Base-by-base conservation (phyloP, 345 rosid species). In the Toxicodendron radicans region DNA sequence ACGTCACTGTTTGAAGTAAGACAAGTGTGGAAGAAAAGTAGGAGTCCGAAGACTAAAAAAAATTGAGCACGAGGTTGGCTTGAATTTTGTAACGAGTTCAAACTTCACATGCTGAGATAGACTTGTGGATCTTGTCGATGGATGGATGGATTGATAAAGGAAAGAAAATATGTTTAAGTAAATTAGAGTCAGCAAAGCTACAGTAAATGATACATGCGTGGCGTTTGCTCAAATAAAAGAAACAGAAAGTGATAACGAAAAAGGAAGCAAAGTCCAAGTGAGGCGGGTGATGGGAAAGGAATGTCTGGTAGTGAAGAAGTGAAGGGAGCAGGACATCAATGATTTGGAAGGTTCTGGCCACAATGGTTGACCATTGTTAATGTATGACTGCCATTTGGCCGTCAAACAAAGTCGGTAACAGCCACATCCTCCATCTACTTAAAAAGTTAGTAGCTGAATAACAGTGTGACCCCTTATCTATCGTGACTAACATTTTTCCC, bases 41-140 rank as follows among this genome's bases (percentile, higher is more conserved):
- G 17, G 3, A 10, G 24, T 24, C 24, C 43, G 41, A 5, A 33
- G 38, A 53, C 16, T 43, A 66, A 46, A 46, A 3, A 3, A 12
- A 70, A 6, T 70, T 48, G 16, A 59, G 56, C 82, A 81, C 75
- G 71, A 81, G 80, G 81, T 30, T 41, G 83, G 85, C 81, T 76
- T 80, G 71, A 54, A 65, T 20, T 51, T 71, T 12, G 3, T 23
- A 30, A 16, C 30, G 59, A 62, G 66, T 62, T 72, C 75, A 72
- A 41, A 61, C 24, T 62, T 71, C 75, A 73, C 52, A 62, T 41
- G 70, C 27, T 2, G 52, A 48, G 49, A 62, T 21, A 38, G 43
- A 6, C 43, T 1, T 38, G 38, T 35, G 38, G 38, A 35, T 35
- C 7, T 4, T 35, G 43, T 38, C 43, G 9, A 38, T 38, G 43